Conservation (phyloP, 1,284 basidiomycete species). For the Exobasidium rhododendri region DNA sequence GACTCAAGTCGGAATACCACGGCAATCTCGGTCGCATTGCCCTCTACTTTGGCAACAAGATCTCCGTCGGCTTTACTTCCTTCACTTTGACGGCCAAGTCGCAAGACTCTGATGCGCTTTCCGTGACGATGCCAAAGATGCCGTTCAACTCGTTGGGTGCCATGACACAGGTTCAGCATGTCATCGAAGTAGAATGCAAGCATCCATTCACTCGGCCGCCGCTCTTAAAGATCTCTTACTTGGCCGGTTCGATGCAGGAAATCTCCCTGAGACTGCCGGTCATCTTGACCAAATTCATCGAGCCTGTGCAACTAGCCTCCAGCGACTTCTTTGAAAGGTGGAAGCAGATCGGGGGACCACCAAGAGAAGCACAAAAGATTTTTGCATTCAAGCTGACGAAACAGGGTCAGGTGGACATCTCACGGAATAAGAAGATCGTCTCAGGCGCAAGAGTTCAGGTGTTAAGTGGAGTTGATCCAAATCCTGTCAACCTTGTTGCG, state of each 20-base stretch:
- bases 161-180: conserved; percentile 84
- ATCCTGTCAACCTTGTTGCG: conserved; percentile 74
- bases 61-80: conserved; percentile 77
- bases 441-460: conserved; percentile 72
- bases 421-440: conserved; percentile 71
- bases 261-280: conserved; percentile 81
- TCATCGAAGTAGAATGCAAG: conserved; percentile 90
- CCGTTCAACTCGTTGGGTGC: conserved; percentile 72
- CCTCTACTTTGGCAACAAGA: conserved; percentile 94
- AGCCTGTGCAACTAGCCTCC: conserved; percentile 77
- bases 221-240: conserved; percentile 81
- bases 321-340: conserved; percentile 95
- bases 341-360: conserved; percentile 92
- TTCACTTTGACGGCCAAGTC: conserved; percentile 76
- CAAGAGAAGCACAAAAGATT: conserved; percentile 82
- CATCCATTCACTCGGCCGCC: conserved; percentile 75
- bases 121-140: conserved; percentile 82
- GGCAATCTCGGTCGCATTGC: conserved; percentile 85
- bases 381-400: conserved; percentile 71
- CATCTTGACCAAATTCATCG: conserved; percentile 85
- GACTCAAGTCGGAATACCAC: conserved; percentile 93
- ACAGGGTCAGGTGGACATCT: conserved; percentile 69
- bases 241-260: conserved; percentile 85
- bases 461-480: conserved; percentile 64
- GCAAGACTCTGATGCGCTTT: conserved; percentile 68